Base-by-base conservation (phyloP, 306 rosid genomes). In the Acacia melanoxylon region DNA sequence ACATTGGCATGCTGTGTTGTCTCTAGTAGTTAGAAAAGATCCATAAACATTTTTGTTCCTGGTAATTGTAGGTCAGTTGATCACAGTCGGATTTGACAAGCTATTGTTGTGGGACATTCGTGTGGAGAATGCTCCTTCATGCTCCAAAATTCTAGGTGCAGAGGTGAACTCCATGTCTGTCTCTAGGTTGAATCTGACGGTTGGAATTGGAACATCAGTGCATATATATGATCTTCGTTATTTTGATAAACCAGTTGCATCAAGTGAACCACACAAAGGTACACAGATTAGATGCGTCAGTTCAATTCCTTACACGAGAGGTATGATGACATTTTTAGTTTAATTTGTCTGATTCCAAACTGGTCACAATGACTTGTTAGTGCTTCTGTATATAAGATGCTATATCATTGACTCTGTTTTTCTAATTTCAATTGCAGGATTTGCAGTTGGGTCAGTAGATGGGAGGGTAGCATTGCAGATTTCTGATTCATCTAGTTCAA, bases 371-470 rank as follows among this genome's bases (percentile, higher is more conserved):
- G 87, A 72, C 73, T 45, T 66, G 56, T 14, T 76, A 44, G 46
- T 31, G 65, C 15, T 41, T 71, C 85, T 52, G 2, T 29, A 29
- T 29, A 33, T 24, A 19, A 74, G 74, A 72, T 31, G 78, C 31
- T 75, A 67, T 46, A 41, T 71, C 20, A 44, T 75, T 37, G 12
- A 45, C 25, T 16, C 40, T 46, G 24, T 13, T 45, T 68, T 61
- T 75, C 71, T 77, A 46, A 52, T 83, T 83, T 77, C 56, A 37
- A 10, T 44, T 85, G 90, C 90, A 95, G 99, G 99, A 81, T 90
- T 86, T 69, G 98, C 94, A 0, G 90, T 83, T 83, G 99, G 99
- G 75, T 92, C 97, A 65, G 87, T 91, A n/a, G 98, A 95, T 93
- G 99, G 97, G 72, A 90, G 94, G 42, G 97, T 95, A 56, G 91